A percentile compares a stretch with the other conserved stretches of the same genome.
Evolutionary conservation across 116 monocot genomes (phyloP).

Genomic region (Papilionanthe hybrid): DNA sequence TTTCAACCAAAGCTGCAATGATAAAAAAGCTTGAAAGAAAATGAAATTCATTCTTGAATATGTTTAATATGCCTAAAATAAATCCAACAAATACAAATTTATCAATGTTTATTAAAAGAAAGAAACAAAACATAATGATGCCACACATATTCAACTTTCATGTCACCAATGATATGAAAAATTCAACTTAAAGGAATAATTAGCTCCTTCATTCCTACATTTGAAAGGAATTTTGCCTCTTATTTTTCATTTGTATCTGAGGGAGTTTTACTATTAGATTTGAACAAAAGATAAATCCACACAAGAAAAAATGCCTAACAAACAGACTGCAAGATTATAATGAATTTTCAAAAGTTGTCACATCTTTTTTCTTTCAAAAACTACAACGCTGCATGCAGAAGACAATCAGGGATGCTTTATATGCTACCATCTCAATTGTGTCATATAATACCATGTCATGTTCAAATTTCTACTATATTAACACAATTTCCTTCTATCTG

Average conservation of each 20-base stretch:
- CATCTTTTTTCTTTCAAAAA: not conserved
- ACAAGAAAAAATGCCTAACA: too few species aligned
- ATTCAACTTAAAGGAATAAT: not conserved
- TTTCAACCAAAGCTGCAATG: too few species aligned
- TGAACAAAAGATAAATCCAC: not conserved
- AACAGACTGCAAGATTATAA: not conserved
- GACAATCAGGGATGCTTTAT: not conserved
- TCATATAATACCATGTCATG: not conserved
- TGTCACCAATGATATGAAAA: not conserved
- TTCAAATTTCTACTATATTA: not conserved
- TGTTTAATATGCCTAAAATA: too few species aligned
- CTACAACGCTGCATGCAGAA: not conserved
- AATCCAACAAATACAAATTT: not conserved
- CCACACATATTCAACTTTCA: not conserved
- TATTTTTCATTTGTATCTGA: not conserved
- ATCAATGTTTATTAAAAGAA: not conserved
- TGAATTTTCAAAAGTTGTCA: not conserved
- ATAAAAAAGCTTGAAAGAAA: not conserved
- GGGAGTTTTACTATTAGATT: not conserved
- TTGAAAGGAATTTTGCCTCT: not conserved
- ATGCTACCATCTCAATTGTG: not conserved
- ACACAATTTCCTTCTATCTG: not conserved
- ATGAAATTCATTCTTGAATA: not conserved
- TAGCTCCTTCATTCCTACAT: not conserved
- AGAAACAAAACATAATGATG: not conserved